Percentiles rank a stretch among this genome's conserved stretches.
Conservation (phyloP, 768 basidiomycete species). For the Gymnopilus junonius region DNA sequence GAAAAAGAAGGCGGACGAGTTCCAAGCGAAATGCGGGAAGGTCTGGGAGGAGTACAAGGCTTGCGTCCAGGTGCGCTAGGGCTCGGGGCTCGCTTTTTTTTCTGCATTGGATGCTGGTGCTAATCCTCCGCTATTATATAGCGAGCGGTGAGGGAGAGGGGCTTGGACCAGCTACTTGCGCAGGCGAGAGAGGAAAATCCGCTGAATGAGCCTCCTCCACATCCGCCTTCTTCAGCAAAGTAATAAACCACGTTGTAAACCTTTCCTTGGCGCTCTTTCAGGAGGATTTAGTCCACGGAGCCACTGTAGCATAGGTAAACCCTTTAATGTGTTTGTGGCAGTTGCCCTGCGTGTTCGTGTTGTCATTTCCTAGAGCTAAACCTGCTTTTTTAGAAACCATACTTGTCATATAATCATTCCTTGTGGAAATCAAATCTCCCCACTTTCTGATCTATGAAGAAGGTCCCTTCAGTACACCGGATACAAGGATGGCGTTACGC, state of each 20-base stretch:
- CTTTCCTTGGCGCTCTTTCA: too few species aligned
- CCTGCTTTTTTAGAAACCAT: background rate
- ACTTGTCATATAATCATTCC: background rate
- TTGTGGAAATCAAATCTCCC: background rate
- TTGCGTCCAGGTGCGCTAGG: slow-evolving; percentile 78
- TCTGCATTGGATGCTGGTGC: background rate
- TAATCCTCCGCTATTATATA: too few species aligned
- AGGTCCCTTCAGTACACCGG: too few species aligned
- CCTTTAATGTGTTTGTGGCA: background rate
- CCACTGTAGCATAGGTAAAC: background rate
- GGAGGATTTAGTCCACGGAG: background rate
- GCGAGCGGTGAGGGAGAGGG: slow-evolving; percentile 82
- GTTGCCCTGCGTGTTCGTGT: background rate
- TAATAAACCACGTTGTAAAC: background rate
- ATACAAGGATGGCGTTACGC: too few species aligned
- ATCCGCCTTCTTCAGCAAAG: slow-evolving; percentile 23
- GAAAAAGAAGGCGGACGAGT: slow-evolving; percentile 84
- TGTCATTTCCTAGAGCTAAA: background rate
- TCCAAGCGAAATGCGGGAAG: slow-evolving; percentile 82
- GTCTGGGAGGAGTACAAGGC: slow-evolving; percentile 80
- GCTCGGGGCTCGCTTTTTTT: background rate
- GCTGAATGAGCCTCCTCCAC: slow-evolving; percentile 60
- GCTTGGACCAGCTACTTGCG: slow-evolving; percentile 73
- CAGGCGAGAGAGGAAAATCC: slow-evolving; percentile 86
- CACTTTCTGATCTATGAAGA: background rate